These are phyloP conservation scores for Stentor roeselii DNA, from an alignment of 73 alveolate species.

Conservation along the genomic window DNA sequence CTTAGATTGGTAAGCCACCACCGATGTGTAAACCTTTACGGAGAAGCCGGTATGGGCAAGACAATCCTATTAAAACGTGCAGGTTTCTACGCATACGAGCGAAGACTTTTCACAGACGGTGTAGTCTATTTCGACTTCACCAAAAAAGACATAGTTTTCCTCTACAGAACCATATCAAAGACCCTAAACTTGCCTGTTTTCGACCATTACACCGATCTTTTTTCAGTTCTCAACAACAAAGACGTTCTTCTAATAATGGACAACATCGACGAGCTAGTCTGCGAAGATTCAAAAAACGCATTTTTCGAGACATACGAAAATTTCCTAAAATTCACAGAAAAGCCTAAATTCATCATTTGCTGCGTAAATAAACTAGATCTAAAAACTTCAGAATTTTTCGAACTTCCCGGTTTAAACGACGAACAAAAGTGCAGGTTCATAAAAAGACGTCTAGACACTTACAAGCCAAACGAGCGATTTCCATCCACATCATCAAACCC, in stretches of 20 bases:
- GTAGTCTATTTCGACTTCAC: slow-evolving; percentile 27
- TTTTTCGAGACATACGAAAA: neutral
- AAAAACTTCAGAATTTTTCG: neutral
- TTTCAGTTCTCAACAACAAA: neutral
- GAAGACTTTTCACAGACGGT: slow-evolving; percentile 30
- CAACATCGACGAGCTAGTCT: neutral
- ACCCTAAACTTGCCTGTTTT: neutral
- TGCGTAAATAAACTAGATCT: neutral
- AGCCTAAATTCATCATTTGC: neutral
- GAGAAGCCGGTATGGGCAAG: slow-evolving; percentile 13
- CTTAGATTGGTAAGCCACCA: neutral
- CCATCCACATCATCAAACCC: too few species aligned
- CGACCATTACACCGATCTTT: neutral
- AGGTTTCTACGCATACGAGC: slow-evolving; percentile 17
- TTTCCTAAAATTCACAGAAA: neutral
- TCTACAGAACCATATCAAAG: neutral
- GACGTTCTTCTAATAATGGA: slow-evolving; percentile 5
- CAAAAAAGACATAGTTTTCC: slow-evolving; percentile 9
- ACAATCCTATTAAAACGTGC: slow-evolving; percentile 20
- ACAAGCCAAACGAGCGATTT: too few species aligned
- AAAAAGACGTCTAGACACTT: too few species aligned
- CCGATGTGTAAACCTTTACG: slow-evolving; percentile 6
- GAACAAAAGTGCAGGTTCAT: too few species aligned
- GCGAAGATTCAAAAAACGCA: neutral
- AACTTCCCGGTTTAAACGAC: too few species aligned